Base-by-base conservation (phyloP, 176 grass and related monocot species). In the Canna indica region DNA sequence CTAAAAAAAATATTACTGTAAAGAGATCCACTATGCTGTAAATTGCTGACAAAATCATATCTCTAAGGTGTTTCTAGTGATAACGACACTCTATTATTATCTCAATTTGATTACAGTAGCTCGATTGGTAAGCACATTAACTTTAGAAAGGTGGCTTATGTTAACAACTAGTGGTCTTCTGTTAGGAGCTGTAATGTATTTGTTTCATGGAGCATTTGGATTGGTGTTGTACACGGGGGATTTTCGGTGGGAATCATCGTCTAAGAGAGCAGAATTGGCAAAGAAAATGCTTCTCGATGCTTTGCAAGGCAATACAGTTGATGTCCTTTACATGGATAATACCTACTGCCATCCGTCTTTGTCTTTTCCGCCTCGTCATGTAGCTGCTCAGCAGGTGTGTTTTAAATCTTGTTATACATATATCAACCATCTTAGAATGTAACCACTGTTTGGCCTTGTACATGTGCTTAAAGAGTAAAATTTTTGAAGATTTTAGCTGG, bases 281-380 rank as follows among this genome's bases (percentile, higher is more conserved):
- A 86, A 82, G 75, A 83, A 83, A 65, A 80, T 53, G 24, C 85
- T 91, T 7, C 73, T 96, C 64, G 76, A 91, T n/a, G 81, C 83
- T 34, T 85, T 96, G 3, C 81, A 59, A 3, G 83, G 78, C 72
- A 83, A 91, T 17, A 84, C 50, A 45, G 77, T 96, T 29, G 85
- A 91, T 63, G 48, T 76, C 66, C 81, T 96, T 62, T 91, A 96
- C 50, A 39, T 91, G 83, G 91, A 91, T 56, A 96, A 96, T 64
- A 88, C 91, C 41, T 96, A 91, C 72, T 91, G 88, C 75, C 78
- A 91, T 79, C 91, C 91, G 3, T 84, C 77, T 36, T 83, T 91
- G 66, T 86, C 82, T 38, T 96, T 96, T 81, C 88, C 91, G 53
- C 82, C 88, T 22, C 91, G 91, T 16, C 79, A 57, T 9, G 67